These are phyloP conservation scores for Aegilops speltoides DNA, from an alignment of 176 grass and related monocot genomes.

Conservation along the genomic window DNA sequence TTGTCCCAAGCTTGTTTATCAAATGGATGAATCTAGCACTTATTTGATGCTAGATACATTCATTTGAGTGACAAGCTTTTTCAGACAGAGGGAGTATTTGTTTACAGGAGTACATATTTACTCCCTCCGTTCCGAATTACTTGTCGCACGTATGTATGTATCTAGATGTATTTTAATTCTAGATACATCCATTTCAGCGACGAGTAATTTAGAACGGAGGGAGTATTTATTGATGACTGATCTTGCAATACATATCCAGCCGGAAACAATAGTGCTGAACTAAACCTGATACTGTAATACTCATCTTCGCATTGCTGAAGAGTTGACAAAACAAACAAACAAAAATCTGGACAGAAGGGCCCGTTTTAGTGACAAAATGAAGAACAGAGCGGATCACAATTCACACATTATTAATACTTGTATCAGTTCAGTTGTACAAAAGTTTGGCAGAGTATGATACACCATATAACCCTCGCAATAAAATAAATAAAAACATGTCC, in stretches of 20 bases:
- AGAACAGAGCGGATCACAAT: not conserved
- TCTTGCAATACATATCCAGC: not conserved
- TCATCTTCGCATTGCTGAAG: not conserved
- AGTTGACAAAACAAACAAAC: not conserved
- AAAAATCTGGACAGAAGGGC: not conserved
- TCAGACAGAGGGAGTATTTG: too few species aligned
- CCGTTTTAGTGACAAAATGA: not conserved
- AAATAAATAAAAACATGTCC: slow-evolving; percentile 17
- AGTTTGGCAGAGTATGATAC: not conserved
- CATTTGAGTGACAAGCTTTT: too few species aligned
- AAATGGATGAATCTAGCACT: too few species aligned
- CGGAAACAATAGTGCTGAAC: not conserved
- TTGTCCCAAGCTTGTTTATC: too few species aligned
- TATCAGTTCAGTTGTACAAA: slow-evolving; percentile 34
- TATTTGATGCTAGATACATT: too few species aligned
- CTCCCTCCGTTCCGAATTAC: too few species aligned
- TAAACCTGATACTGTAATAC: not conserved
- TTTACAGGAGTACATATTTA: too few species aligned
- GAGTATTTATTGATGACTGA: too few species aligned
- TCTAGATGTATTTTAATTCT: too few species aligned
- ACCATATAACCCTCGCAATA: slow-evolving; percentile 3
- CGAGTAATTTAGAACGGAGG: too few species aligned
- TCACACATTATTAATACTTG: slow-evolving; percentile 14
- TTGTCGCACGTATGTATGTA: too few species aligned
- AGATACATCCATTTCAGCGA: too few species aligned